Evolutionary conservation across 116 monocot species (phyloP).

Genomic region (Phalaenopsis hybrid): DNA sequence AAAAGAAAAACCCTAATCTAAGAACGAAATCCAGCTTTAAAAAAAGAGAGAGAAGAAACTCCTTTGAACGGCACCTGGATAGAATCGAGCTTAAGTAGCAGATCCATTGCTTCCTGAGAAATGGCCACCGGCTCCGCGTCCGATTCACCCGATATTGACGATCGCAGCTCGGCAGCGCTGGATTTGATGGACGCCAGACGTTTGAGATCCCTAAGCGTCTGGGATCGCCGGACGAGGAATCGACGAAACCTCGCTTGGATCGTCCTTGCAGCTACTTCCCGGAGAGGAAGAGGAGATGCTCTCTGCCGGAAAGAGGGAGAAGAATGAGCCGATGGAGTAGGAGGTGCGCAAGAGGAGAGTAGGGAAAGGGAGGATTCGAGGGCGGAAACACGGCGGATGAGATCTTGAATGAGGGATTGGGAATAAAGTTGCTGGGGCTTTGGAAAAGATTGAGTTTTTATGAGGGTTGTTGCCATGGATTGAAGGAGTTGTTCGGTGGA

Average conservation of each 20-base stretch:
- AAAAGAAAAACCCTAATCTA: not conserved
- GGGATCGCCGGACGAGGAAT: slow-evolving; percentile 67
- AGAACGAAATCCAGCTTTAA: slow-evolving; percentile 1
- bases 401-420: slow-evolving; percentile 37
- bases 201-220: slow-evolving; percentile 59
- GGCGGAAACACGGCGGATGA: slow-evolving; percentile 55
- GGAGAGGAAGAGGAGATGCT: slow-evolving; percentile 18
- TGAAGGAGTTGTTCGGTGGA: slow-evolving; percentile 11
- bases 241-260: slow-evolving; percentile 73
- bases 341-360: not conserved
- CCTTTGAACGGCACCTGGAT: slow-evolving; percentile 42
- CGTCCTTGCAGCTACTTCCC: slow-evolving; percentile 57
- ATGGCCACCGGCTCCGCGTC: slow-evolving; percentile 16
- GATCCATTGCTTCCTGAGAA: slow-evolving; percentile 43
- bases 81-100: slow-evolving; percentile 60
- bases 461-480: slow-evolving; percentile 8
- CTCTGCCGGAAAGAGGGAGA: not conserved
- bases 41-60: not conserved
- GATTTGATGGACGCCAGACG: slow-evolving; percentile 60
- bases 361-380: slow-evolving; percentile 47
- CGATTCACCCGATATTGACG: slow-evolving; percentile 23
- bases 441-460: slow-evolving; percentile 9
- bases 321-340: not conserved
- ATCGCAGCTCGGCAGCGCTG: slow-evolving; percentile 37
- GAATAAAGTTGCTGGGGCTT: not conserved